These are phyloP conservation scores for Dothidotthia symphoricarpi DNA, from an alignment of 2,329 filamentous ascomycete genomes.

Conservation along the genomic window DNA sequence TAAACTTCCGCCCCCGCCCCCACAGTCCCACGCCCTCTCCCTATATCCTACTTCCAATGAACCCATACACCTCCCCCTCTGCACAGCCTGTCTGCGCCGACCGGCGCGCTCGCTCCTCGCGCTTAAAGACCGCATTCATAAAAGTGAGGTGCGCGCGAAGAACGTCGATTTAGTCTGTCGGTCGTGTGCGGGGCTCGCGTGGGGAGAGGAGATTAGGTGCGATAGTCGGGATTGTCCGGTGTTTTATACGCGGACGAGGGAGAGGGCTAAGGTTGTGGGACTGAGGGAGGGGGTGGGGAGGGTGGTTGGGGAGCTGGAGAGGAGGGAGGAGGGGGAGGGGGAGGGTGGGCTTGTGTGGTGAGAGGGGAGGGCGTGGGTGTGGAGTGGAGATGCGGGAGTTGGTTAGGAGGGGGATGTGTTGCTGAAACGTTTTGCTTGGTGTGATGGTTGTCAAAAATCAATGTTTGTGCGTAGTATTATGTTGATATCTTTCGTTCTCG, in stretches of 20 bases:
- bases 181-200: slow-evolving; percentile 72
- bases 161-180: slow-evolving; percentile 73
- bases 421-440: too few species aligned
- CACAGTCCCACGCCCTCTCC: background rate
- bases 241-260: slow-evolving; percentile 75
- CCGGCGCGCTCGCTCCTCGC: slow-evolving; percentile 61
- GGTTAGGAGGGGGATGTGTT: too few species aligned
- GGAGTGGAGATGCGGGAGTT: too few species aligned
- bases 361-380: too few species aligned
- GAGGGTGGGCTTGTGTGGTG: too few species aligned
- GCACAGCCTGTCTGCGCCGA: slow-evolving; percentile 55
- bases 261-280: slow-evolving; percentile 38
- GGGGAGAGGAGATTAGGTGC: slow-evolving; percentile 75
- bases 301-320: slow-evolving; percentile 32
- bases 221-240: slow-evolving; percentile 91
- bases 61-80: slow-evolving; percentile 48
- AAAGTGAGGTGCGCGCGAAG: slow-evolving; percentile 61
- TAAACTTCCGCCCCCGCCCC: slow-evolving; percentile 49
- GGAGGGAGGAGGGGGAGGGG: slow-evolving; percentile 1
- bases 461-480: too few species aligned
- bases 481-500: too few species aligned
- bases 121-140: slow-evolving; percentile 62
- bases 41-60: too few species aligned
- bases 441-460: too few species aligned
- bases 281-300: slow-evolving; percentile 25